Percentiles rank a stretch among this genome's conserved stretches.
These are phyloP conservation scores for Claviceps paspali DNA, from an alignment of 2,329 filamentous ascomycete species.

Conservation along the genomic window DNA sequence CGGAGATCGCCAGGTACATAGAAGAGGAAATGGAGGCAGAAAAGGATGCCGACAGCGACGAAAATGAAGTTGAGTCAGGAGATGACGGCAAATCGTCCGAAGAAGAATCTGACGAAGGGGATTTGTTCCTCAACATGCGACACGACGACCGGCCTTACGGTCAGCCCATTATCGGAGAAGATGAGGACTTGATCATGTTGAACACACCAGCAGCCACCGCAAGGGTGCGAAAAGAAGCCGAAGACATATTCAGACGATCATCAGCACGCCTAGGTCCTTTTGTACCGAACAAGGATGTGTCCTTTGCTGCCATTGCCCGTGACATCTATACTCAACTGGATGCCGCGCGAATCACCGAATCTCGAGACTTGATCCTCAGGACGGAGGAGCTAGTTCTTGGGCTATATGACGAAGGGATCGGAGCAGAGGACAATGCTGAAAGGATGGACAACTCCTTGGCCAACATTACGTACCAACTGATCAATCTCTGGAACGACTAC, in stretches of 20 bases:
- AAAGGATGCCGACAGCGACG: conserved; percentile 21
- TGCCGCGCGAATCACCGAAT: conserved; percentile 49
- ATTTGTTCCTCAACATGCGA: conserved; percentile 35
- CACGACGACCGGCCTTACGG: conserved; percentile 25
- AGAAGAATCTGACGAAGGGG: conserved; percentile 26
- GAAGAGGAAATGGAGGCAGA: conserved; percentile 22
- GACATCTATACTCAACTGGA: conserved; percentile 44
- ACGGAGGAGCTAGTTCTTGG: conserved; percentile 57
- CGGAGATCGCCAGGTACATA: conserved; percentile 21
- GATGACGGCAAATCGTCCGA: conserved; percentile 24
- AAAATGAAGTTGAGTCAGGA: conserved; percentile 23
- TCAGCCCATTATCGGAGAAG: conserved; percentile 25
- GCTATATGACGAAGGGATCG: conserved; percentile 48
- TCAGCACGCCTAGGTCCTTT: conserved; percentile 26
- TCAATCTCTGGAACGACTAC: conserved; percentile 40
- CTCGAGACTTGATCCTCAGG: conserved; percentile 54
- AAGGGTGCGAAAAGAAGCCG: conserved; percentile 38
- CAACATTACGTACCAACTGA: conserved; percentile 35
- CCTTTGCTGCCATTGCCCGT: conserved; percentile 57
- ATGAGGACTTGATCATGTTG: conserved; percentile 38
- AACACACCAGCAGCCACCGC: conserved; percentile 38
- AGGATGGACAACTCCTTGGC: conserved; percentile 41
- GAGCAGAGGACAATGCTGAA: conserved; percentile 37
- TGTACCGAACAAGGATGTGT: conserved; percentile 38
- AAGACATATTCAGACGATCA: conserved; percentile 39